Evolutionary conservation across 257 asterid species (phyloP), one percentile per base, ranked within the genome.

Genomic region (Solanum arcanum): DNA sequence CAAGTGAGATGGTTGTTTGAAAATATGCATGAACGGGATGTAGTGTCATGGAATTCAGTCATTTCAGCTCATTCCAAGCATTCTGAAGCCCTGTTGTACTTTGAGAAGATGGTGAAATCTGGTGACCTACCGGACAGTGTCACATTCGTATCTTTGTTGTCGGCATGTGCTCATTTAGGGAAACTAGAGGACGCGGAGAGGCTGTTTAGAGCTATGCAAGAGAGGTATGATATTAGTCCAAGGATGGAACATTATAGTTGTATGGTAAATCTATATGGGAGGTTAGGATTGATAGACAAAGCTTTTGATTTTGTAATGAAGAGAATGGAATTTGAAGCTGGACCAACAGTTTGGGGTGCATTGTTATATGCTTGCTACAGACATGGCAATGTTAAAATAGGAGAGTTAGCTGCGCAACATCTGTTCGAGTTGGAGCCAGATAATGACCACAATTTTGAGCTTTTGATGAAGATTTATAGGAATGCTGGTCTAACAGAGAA

Each of bases 261-360:
- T 85, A 91, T 95, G 97, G 99, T 94, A 39, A 95, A 95, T 91
- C 95, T 96, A 83, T 96, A 96, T 78, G 95, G 90, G 64, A 92
- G 95, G 85, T 90, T 94, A 2, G 98, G 98, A 23, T 89, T 92
- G 82, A 76, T 94, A 14, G 69, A 88, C 9, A 86, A 92, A 89
- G 99, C 98, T 15, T 89, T 91, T 83, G 91, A 91, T 31, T 76
- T 96, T 68, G 88, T 95, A 42, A 83, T 33, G 83, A 90, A 88
- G 1, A 86, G 74, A 70, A 95, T 94, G 93, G 94, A 91, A 84
- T 80, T 88, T 9, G 93, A 92, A 88, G 96, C 96, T 31, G 98
- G 98, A 29, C 93, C 98, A 21, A 92, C 97, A 25, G 95, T 94
- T 14, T 96, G 98, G 98, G 99, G 99, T 29, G 98, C 99, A 0